phyloP scores from a whole-genome alignment of 1,139 yeast genomes.

The Debaryomyces subglobosus region DNA sequence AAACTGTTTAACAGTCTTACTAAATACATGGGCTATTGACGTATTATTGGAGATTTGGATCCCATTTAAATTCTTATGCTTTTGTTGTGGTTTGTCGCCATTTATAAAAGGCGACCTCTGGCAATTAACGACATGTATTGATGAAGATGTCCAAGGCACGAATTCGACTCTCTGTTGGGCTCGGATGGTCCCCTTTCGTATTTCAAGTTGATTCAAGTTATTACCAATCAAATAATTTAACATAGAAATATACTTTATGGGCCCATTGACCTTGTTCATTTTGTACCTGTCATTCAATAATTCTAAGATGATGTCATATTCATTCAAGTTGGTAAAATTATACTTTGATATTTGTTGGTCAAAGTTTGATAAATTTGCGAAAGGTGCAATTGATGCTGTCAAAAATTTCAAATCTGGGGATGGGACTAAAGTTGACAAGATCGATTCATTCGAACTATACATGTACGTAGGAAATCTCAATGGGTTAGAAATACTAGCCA shows the following conservation, averaged over 20 bases:
- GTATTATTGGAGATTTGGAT: conserved; percentile 81
- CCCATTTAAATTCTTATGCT: conserved; percentile 57
- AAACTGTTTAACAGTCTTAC: conserved; percentile 72
- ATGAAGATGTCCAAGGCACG: conserved; percentile 86
- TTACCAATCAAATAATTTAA: conserved; percentile 76
- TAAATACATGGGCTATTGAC: conserved; percentile 65
- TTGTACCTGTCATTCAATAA: conserved; percentile 77
- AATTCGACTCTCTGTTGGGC: conserved; percentile 79
- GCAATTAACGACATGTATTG: conserved; percentile 79
- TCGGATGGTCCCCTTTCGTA: conserved; percentile 76
- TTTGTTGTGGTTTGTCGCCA: conserved; percentile 22
- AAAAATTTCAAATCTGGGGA: conserved; percentile 89
- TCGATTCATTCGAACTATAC: conserved; percentile 84
- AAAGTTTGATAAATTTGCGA: conserved; percentile 41
- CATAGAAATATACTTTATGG: conserved; percentile 62
- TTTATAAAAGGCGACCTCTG: conserved; percentile 64
- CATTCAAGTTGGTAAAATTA: conserved; percentile 61
- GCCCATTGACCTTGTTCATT: conserved; percentile 62
- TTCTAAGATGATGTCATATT: conserved; percentile 84
- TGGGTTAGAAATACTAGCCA: conserved; percentile 85
- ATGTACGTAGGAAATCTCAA: conserved; percentile 89
- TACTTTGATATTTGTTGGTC: conserved; percentile 41
- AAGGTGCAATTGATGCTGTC: conserved; percentile 87
- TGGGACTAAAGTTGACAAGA: conserved; percentile 81
- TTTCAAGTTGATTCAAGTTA: conserved; percentile 66